Conservation (phyloP, 345 rosid genomes). For the Linum lewisii region DNA sequence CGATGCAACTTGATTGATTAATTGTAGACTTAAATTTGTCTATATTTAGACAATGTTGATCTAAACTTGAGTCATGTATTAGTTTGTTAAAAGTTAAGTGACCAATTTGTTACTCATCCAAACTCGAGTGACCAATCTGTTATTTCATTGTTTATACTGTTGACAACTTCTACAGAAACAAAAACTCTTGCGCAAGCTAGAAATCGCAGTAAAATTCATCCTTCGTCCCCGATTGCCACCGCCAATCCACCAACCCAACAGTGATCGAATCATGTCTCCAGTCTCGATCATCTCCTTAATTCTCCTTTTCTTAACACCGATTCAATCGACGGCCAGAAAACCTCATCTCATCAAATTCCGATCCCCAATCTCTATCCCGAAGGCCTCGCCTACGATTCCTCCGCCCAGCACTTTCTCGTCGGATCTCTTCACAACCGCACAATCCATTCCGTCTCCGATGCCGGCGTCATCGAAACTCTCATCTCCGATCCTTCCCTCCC, state of each 20-base stretch:
- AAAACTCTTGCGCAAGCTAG: too few relatives aligned
- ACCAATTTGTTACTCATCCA: too few relatives aligned
- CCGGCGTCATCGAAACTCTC: conserved; percentile 51
- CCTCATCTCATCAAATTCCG: conserved; percentile 60
- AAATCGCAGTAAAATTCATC: too few relatives aligned
- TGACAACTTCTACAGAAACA: too few relatives aligned
- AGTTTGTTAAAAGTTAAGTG: too few relatives aligned
- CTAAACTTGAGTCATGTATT: too few relatives aligned
- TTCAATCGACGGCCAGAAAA: conserved; percentile 19
- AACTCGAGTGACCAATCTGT: too few relatives aligned
- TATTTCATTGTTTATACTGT: too few relatives aligned
- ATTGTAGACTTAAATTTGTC: too few relatives aligned
- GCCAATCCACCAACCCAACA: neutral
- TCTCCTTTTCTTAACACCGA: conserved; percentile 6
- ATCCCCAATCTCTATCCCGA: conserved; percentile 71
- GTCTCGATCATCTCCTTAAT: conserved; percentile 3
- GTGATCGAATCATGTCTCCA: conserved; percentile 1
- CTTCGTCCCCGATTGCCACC: neutral
- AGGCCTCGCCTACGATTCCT: conserved; percentile 59
- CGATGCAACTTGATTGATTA: too few relatives aligned
- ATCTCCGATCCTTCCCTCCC: conserved; percentile 56
- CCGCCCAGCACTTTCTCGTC: conserved; percentile 66
- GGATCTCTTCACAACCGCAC: conserved; percentile 58
- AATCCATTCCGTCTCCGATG: conserved; percentile 66
- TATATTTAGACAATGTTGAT: too few relatives aligned